Evolutionary conservation across 2,329 filamentous ascomycete genomes (phyloP).

Genomic region (Fusarium sp.): DNA sequence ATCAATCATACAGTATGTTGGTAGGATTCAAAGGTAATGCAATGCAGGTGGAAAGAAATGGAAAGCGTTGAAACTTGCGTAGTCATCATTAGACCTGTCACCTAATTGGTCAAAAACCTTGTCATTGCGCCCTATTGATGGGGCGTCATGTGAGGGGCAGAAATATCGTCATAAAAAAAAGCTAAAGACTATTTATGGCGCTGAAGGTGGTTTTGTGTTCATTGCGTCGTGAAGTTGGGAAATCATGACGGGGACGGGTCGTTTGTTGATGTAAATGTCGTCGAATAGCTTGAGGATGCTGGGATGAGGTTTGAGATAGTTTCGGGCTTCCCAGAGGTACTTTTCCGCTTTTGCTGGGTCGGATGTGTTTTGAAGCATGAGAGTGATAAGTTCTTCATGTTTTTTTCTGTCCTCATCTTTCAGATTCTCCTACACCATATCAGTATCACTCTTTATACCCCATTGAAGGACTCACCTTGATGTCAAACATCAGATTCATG

Average conservation of each 20-base stretch:
- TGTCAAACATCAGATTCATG: constrained; percentile 39
- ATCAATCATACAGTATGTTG: too few relatives aligned
- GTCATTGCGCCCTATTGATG: constrained; percentile 43
- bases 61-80: constrained; percentile 6
- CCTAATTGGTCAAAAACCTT: constrained; percentile 13
- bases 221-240: constrained; percentile 29
- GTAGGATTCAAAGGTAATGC: too few relatives aligned
- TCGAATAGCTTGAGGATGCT: constrained; percentile 32
- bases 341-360: constrained; percentile 32
- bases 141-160: constrained; percentile 33
- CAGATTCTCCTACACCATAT: constrained; percentile 24
- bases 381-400: constrained; percentile 22
- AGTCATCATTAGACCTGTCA: not conserved
- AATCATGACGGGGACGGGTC: constrained; percentile 29
- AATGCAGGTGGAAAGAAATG: constrained; percentile 17
- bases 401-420: constrained; percentile 7
- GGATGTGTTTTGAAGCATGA: constrained; percentile 28
- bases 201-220: not conserved
- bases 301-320: constrained; percentile 30
- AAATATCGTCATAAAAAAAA: not conserved
- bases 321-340: constrained; percentile 34
- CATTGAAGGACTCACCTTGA: not conserved
- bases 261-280: constrained; percentile 34
- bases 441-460: not conserved
- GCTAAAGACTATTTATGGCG: constrained; percentile 1